A percentile compares a stretch with the other conserved stretches of the same genome.
These are phyloP conservation scores for Pichia cephalocereana DNA, from an alignment of 805 yeast genomes.

Conservation along the genomic window DNA sequence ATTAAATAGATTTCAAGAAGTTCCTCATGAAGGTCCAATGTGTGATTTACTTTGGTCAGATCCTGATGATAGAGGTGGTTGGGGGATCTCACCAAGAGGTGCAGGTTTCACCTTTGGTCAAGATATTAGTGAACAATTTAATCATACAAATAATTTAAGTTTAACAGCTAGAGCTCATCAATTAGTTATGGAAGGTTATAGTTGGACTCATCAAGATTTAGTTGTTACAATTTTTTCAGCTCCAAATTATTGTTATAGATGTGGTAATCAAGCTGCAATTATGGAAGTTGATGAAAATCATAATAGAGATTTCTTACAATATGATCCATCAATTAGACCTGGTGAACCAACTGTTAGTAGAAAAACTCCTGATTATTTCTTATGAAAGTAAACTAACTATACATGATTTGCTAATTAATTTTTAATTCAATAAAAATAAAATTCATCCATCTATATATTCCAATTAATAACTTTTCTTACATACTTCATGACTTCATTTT, in stretches of 20 bases:
- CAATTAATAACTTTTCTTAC: neutral
- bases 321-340: slow-evolving; percentile 94
- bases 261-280: slow-evolving; percentile 97
- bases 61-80: slow-evolving; percentile 95
- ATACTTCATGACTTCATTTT: neutral
- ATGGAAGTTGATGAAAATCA: slow-evolving; percentile 97
- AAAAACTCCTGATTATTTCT: slow-evolving; percentile 94
- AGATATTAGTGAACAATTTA: slow-evolving; percentile 88
- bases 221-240: slow-evolving; percentile 94
- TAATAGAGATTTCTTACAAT: slow-evolving; percentile 84
- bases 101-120: slow-evolving; percentile 98
- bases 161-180: slow-evolving; percentile 94
- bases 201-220: slow-evolving; percentile 90
- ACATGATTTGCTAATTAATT: neutral
- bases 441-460: too few relatives aligned
- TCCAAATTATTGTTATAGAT: slow-evolving; percentile 93
- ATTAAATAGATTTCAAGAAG: slow-evolving; percentile 87
- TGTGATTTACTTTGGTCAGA: slow-evolving; percentile 95
- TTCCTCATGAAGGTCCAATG: slow-evolving; percentile 97
- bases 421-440: too few relatives aligned
- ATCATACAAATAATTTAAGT: slow-evolving; percentile 78
- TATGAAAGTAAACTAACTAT: slow-evolving; percentile 32
- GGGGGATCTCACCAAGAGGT: slow-evolving; percentile 98
- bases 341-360: slow-evolving; percentile 97
- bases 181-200: slow-evolving; percentile 94